Percentiles rank a stretch among this genome's conserved stretches.
phyloP scores from a whole-genome alignment of 2,329 filamentous ascomycete genomes.

The Teratosphaeria destructans region DNA sequence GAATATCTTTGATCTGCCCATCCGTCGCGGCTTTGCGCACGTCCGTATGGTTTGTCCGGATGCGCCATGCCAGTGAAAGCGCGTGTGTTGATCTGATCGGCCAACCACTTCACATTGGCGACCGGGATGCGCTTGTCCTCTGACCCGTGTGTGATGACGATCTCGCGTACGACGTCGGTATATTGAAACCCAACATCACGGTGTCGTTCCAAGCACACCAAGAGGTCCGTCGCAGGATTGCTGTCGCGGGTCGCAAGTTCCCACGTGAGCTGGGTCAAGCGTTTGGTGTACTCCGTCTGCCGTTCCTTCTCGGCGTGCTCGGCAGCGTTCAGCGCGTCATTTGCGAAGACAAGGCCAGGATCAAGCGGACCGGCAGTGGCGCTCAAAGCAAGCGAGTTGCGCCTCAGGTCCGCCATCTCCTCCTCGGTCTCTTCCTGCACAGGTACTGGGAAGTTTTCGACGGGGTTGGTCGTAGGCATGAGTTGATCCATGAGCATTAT shows the following conservation, averaged over 20 bases:
- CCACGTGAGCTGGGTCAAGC: conserved; percentile 90
- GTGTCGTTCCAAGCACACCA: conserved; percentile 83
- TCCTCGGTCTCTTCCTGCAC: conserved; percentile 12
- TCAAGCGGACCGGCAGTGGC: conserved; percentile 26
- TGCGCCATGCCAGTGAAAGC: conserved; percentile 6
- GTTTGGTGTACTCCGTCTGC: conserved; percentile 66
- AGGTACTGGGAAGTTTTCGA: conserved; percentile 20
- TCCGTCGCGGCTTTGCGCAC: conserved; percentile 7
- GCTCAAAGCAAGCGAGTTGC: conserved; percentile 18
- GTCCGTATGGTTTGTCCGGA: conserved; percentile 2
- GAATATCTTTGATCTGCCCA: neutral
- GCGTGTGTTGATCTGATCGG: conserved; percentile 64
- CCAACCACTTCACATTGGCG: conserved; percentile 90
- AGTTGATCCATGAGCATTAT: conserved; percentile 42
- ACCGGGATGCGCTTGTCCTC: conserved; percentile 85
- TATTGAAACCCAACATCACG: conserved; percentile 94
- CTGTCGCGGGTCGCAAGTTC: conserved; percentile 80
- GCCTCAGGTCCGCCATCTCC: neutral
- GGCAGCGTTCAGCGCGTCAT: conserved; percentile 34
- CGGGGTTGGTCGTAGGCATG: conserved; percentile 28
- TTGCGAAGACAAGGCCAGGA: conserved; percentile 33
- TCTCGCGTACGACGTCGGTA: conserved; percentile 82
- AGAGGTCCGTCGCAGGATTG: conserved; percentile 84
- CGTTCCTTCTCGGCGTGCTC: conserved; percentile 60
- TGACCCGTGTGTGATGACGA: conserved; percentile 89